phyloP scores from a whole-genome alignment of 1,139 yeast species.

The Suhomyces coccinellae region DNA sequence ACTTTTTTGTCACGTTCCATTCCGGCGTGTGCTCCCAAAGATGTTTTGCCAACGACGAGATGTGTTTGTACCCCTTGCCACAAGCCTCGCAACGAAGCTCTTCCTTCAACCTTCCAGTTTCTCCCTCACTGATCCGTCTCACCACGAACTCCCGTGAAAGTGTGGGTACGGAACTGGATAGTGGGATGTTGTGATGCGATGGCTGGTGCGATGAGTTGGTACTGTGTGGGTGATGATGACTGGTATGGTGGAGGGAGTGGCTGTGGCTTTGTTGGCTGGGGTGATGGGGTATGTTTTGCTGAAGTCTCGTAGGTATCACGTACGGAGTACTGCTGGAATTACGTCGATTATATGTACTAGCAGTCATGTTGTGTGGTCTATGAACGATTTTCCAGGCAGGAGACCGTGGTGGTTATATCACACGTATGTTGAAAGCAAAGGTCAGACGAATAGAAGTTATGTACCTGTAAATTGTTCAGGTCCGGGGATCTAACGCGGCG shows the following conservation, averaged over 20 bases:
- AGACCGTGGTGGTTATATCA: background rate
- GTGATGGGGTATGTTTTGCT: constrained; percentile 4
- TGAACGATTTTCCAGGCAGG: background rate
- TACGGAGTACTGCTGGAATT: constrained; percentile 36
- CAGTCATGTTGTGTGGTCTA: constrained; percentile 8
- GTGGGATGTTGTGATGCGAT: background rate
- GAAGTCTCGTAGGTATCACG: constrained; percentile 35
- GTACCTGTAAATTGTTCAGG: background rate
- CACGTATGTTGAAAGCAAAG: background rate
- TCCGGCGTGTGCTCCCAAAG: constrained; percentile 85
- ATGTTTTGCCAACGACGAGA: constrained; percentile 76
- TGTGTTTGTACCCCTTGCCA: constrained; percentile 87
- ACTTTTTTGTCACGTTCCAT: constrained; percentile 82
- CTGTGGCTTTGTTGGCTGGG: constrained; percentile 13
- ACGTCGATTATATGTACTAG: constrained; percentile 27
- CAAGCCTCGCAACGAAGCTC: constrained; percentile 86
- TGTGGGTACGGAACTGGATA: constrained; percentile 40
- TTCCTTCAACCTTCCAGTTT: constrained; percentile 78
- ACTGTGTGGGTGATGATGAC: constrained; percentile 8
- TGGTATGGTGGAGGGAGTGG: constrained; percentile 12
- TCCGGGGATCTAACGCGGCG: background rate
- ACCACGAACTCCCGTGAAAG: constrained; percentile 75
- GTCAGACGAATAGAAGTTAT: background rate
- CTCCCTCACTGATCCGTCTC: constrained; percentile 81
- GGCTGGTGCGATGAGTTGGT: constrained; percentile 8